Base-by-base conservation (phyloP, 495 filamentous ascomycete species). In the Aspergillus coremiiformis region DNA sequence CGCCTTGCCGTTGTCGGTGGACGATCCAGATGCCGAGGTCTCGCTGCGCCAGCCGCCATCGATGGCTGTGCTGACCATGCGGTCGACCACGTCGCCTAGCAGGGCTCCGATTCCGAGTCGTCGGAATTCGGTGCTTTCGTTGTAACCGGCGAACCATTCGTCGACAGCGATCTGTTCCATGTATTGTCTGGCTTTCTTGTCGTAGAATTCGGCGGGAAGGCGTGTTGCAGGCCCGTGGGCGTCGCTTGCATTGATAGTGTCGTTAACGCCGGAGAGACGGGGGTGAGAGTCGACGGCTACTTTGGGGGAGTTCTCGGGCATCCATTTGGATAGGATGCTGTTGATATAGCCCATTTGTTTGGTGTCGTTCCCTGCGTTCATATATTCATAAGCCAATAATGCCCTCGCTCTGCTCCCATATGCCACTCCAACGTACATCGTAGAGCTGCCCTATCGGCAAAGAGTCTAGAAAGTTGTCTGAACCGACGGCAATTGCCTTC, bases 61-160 rank as follows among this genome's bases (percentile, higher is more conserved):
- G 3, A 80, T 80, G 49, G 75, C 84, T 47, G 74, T 83, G 44
- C 80, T 82, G 11, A 90, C 78, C 90, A 96, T 96, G 3, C 89
- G 77, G 35, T 79, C 76, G n/a, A 89, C 82, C 27, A 96, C 68
- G 63, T 98, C 93, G 2, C 89, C 91, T 59, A 94, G 67, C 15
- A 97, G 68, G 14, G 76, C 80, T 37, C 93, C 93, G 51, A 96
- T 91, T 3, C 94, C 93, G 3, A 98, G 72, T 57, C 73, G 78
- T 5, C 93, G 83, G 72, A 93, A 97, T 67, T 98, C 93, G 21
- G 61, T 67, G 49, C 81, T 89, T 68, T 96, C 89, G 33, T 75
- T 76, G 64, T 90, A 98, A 4, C 92, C 93, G 7, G 82, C 69
- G 62, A 85, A 97, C 93, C 93, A 97, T 70, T 98, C 94, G 56